Percentiles rank a stretch among this genome's conserved stretches.
Conservation (phyloP, 495 filamentous ascomycete species). For the Aspergillus bertholletiae region DNA sequence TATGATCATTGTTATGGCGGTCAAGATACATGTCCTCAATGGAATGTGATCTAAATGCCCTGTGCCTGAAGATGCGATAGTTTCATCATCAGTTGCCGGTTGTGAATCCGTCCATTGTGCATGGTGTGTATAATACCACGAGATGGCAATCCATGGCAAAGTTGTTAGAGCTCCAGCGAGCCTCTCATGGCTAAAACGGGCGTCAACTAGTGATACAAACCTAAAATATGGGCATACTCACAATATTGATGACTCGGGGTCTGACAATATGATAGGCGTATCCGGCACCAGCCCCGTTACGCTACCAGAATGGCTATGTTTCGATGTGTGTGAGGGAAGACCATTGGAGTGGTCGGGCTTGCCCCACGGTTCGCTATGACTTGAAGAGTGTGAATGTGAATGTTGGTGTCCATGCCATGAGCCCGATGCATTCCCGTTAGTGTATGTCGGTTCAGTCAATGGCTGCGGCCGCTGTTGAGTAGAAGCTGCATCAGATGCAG, state of each 20-base stretch:
- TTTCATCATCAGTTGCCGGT: slow-evolving; percentile 1
- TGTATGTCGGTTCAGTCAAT: slow-evolving; percentile 10
- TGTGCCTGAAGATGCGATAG: neutral
- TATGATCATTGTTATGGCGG: slow-evolving; percentile 23
- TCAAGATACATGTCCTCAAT: slow-evolving; percentile 10
- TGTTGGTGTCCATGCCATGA: slow-evolving; percentile 24
- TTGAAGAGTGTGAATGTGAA: slow-evolving; percentile 24
- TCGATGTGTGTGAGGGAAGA: slow-evolving; percentile 12
- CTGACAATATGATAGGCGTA: neutral
- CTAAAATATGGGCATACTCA: slow-evolving; percentile 1
- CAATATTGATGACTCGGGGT: slow-evolving; percentile 5
- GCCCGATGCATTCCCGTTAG: slow-evolving; percentile 21
- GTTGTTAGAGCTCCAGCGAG: slow-evolving; percentile 28
- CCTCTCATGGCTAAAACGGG: slow-evolving; percentile 27
- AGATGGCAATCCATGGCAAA: slow-evolving; percentile 39
- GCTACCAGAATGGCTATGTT: slow-evolving; percentile 14
- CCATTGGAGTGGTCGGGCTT: neutral
- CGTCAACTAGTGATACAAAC: slow-evolving; percentile 13
- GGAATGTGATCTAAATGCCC: slow-evolving; percentile 8
- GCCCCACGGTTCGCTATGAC: slow-evolving; percentile 1
- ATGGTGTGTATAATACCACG: slow-evolving; percentile 37
- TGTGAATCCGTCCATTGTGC: slow-evolving; percentile 14
- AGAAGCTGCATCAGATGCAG: slow-evolving; percentile 19
- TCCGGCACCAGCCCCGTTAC: slow-evolving; percentile 5
- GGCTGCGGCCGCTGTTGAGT: slow-evolving; percentile 17